Base-by-base conservation (phyloP, 2,329 filamentous ascomycete genomes). In the Penicillium hordei region DNA sequence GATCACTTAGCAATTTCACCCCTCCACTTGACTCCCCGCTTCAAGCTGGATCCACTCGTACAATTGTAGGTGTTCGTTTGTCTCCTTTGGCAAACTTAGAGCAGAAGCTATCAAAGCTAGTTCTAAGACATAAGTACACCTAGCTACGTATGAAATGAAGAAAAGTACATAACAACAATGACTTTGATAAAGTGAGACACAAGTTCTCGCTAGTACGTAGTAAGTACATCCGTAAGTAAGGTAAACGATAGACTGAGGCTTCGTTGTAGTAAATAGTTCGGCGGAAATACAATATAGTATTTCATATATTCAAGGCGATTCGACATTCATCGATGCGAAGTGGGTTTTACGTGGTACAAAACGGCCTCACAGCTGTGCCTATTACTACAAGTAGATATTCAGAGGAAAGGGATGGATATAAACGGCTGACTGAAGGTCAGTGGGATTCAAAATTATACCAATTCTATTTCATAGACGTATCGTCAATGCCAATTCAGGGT, bases 381-480 rank as follows among this genome's bases (percentile, higher is more conserved):
- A 10, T 12, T 23, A 34, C 8, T 5, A 15, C 33, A 34, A 3
- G 6, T 31, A 17, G 4, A 21, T 33, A 4, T 12, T 39, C 1
- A 4, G 19, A 10, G 13, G 9, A 25, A 48, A 40, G 15, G 10
- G 33, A 19, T 15, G 10, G 33, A 19, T 15, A 21, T 10, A 5
- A 13, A 31, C 5, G 19, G 15, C 19, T 2, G 19, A 33, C 17
- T 19, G 15, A 29, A 42, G 38, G 38, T 13, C 6, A 33, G 13
- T 48, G 19, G 17, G 44, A 44, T 51, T 50, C 36, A 17, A 38
- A 48, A 60, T 57, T 59, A 57, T 53, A 27, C 49, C 55, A 55
- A 52, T 63, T 72, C 65, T 72, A 69, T 70, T 61, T 70, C 60
- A 64, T 67, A 66, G 62, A 62, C 53, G 21, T 55, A 48, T 62